phyloP scores from a whole-genome alignment of 2,329 filamentous ascomycete species.

The Ophiostoma australiae region DNA sequence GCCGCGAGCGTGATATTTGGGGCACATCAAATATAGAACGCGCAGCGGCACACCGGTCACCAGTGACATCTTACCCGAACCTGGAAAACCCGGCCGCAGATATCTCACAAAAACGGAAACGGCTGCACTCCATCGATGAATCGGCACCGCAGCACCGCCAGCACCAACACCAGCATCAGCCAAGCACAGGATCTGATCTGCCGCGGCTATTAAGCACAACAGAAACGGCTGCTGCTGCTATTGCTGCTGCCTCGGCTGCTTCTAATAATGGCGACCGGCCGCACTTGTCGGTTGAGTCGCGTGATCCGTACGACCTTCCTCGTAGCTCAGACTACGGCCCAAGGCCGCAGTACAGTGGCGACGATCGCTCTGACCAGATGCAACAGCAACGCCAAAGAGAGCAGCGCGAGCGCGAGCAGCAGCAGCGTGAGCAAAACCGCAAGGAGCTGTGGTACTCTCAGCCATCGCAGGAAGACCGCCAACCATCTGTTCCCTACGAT shows the following conservation, averaged over 20 bases:
- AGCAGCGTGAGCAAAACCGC: slow-evolving; percentile 34
- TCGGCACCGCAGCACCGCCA: slow-evolving; percentile 25
- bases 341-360: slow-evolving; percentile 9
- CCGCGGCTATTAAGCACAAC: slow-evolving; percentile 14
- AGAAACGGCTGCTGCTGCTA: slow-evolving; percentile 22
- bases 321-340: slow-evolving; percentile 6
- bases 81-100: slow-evolving; percentile 45
- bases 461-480: slow-evolving; percentile 45
- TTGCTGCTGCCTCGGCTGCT: slow-evolving; percentile 22
- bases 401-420: slow-evolving; percentile 24
- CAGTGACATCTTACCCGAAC: slow-evolving; percentile 39
- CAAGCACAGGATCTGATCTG: slow-evolving; percentile 5
- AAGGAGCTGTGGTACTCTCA: slow-evolving; percentile 47
- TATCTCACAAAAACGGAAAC: slow-evolving; percentile 59
- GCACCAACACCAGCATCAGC: slow-evolving; percentile 33
- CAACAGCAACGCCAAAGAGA: slow-evolving; percentile 24
- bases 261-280: slow-evolving; percentile 14
- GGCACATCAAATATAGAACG: slow-evolving; percentile 28
- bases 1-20: slow-evolving; percentile 41
- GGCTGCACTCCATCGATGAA: slow-evolving; percentile 54
- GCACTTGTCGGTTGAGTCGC: slow-evolving; percentile 18
- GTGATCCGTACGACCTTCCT: slow-evolving; percentile 22
- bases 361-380: slow-evolving; percentile 19
- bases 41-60: slow-evolving; percentile 37
- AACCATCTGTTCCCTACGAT: slow-evolving; percentile 45